phyloP scores from a whole-genome alignment of 2,329 filamentous ascomycete genomes.

The Xylariaceae sp. region DNA sequence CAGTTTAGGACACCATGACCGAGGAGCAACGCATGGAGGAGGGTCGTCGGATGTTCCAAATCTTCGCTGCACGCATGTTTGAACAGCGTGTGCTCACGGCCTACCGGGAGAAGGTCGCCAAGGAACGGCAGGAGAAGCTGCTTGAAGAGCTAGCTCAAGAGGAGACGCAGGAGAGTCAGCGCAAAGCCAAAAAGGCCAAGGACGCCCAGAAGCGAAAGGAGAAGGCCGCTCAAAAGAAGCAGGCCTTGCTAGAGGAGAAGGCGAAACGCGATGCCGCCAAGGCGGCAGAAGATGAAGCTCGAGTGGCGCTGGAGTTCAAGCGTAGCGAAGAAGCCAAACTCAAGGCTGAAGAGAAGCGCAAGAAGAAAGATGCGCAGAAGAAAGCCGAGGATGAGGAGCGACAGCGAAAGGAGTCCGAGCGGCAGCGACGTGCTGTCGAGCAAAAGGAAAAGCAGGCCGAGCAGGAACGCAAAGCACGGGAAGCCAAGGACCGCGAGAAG shows the following conservation, averaged over 20 bases:
- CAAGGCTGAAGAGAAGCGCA: constrained; percentile 83
- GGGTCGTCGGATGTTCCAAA: constrained; percentile 97
- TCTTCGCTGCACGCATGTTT: constrained; percentile 98
- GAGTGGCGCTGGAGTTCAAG: constrained; percentile 67
- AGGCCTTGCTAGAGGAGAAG: constrained; percentile 83
- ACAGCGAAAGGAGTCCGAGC: constrained; percentile 76
- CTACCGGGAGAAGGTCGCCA: constrained; percentile 95
- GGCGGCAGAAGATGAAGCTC: constrained; percentile 75
- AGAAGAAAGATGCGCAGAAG: constrained; percentile 83
- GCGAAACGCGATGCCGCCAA: constrained; percentile 82
- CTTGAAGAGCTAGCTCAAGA: constrained; percentile 90
- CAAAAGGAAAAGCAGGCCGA: constrained; percentile 82
- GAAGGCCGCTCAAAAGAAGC: constrained; percentile 82
- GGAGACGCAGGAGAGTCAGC: constrained; percentile 63
- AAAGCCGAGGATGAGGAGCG: constrained; percentile 88
- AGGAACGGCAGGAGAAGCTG: constrained; percentile 83
- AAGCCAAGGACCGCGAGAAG: constrained; percentile 74
- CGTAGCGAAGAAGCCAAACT: constrained; percentile 71
- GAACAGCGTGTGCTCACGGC: constrained; percentile 93
- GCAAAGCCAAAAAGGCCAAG: constrained; percentile 86
- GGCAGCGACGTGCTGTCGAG: constrained; percentile 69
- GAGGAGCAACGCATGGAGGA: constrained; percentile 99
- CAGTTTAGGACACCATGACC: constrained; percentile 83
- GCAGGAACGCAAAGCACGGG: constrained; percentile 72
- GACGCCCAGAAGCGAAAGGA: constrained; percentile 95